Conservation (phyloP, 2,329 filamentous ascomycete genomes). For the Fusarium tjaetaba region DNA sequence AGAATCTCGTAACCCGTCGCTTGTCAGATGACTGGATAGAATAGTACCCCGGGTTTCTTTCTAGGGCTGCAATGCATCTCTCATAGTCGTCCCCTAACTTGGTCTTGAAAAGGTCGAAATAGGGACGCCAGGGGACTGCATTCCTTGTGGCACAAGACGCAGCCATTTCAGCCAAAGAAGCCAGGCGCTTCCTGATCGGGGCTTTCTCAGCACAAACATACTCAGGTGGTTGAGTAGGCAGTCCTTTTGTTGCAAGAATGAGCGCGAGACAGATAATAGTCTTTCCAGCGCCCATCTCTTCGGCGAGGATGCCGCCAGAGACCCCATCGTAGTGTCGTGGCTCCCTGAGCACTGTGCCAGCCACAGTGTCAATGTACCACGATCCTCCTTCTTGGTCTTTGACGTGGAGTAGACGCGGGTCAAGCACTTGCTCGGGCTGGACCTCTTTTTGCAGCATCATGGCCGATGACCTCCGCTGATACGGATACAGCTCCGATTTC, state of each 20-base stretch:
- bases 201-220: constrained; percentile 59
- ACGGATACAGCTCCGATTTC: constrained; percentile 74
- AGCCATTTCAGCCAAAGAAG: constrained; percentile 78
- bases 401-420: constrained; percentile 75
- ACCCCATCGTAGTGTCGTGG: constrained; percentile 78
- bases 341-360: constrained; percentile 69
- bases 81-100: constrained; percentile 60
- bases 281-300: constrained; percentile 87
- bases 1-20: constrained; percentile 36
- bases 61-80: constrained; percentile 65
- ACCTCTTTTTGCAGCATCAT: constrained; percentile 86
- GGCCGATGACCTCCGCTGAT: constrained; percentile 83
- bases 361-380: constrained; percentile 78
- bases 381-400: constrained; percentile 66
- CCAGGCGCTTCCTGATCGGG: constrained; percentile 59
- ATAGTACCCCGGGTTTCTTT: constrained; percentile 68
- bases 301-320: constrained; percentile 80
- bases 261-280: constrained; percentile 85
- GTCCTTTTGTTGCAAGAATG: constrained; percentile 78
- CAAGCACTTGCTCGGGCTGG: constrained; percentile 70
- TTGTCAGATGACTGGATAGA: constrained; percentile 59
- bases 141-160: constrained; percentile 73
- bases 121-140: constrained; percentile 75
- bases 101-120: constrained; percentile 64
- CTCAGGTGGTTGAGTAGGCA: constrained; percentile 73